A percentile compares a stretch with the other conserved stretches of the same genome.
These are phyloP conservation scores for Monilinia aucupariae DNA, from an alignment of 2,329 filamentous ascomycete species.

Conservation along the genomic window DNA sequence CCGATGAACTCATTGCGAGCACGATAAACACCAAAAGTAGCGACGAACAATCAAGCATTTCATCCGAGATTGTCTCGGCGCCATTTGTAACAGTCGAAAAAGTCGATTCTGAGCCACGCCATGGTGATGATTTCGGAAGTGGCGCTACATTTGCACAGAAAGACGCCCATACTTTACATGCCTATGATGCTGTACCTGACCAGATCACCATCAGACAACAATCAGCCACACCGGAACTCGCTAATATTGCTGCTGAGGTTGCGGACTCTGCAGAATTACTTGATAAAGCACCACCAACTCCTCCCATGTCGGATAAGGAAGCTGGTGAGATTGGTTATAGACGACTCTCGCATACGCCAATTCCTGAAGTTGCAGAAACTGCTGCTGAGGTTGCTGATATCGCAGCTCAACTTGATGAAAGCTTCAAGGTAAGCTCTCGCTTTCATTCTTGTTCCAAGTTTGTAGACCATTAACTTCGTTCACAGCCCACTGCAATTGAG, in stretches of 20 bases:
- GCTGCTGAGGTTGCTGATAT: slow-evolving; percentile 43
- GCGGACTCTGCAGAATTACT: slow-evolving; percentile 27
- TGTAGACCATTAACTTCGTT: background rate
- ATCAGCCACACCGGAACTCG: slow-evolving; percentile 24
- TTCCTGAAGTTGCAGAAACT: slow-evolving; percentile 39
- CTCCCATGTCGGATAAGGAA: slow-evolving; percentile 33
- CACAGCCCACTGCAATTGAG: background rate
- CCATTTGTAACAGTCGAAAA: slow-evolving; percentile 36
- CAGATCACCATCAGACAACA: slow-evolving; percentile 31
- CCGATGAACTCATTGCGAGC: background rate
- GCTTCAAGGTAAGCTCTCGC: slow-evolving; percentile 19
- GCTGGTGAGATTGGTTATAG: slow-evolving; percentile 33
- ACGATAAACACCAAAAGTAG: background rate
- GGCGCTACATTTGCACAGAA: slow-evolving; percentile 35
- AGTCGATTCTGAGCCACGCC: slow-evolving; percentile 33
- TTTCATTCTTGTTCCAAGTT: background rate
- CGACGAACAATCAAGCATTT: background rate
- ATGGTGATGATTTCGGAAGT: slow-evolving; percentile 37
- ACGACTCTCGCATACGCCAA: slow-evolving; percentile 37
- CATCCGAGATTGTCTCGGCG: background rate
- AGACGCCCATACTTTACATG: slow-evolving; percentile 33
- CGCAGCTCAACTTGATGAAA: slow-evolving; percentile 38
- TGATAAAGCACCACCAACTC: slow-evolving; percentile 29
- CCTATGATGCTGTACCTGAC: slow-evolving; percentile 36
- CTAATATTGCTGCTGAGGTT: slow-evolving; percentile 29